phyloP scores from a whole-genome alignment of 2,329 filamentous ascomycete species.

The Bipolaris zeicola region DNA sequence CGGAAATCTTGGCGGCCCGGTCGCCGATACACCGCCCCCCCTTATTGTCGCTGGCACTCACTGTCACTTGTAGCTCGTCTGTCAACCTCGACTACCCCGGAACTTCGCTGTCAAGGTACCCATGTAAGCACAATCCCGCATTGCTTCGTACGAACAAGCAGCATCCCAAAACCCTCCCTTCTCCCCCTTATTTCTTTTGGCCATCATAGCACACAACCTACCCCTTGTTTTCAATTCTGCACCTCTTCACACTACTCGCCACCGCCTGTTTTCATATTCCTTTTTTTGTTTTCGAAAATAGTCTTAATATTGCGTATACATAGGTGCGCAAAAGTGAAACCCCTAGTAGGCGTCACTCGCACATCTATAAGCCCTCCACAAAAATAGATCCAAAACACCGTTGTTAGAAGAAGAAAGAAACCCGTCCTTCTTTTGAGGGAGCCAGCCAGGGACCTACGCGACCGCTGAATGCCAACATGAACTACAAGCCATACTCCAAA shows the following conservation, averaged over 20 bases:
- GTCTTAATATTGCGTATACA: slow-evolving; percentile 40
- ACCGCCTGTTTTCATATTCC: neutral
- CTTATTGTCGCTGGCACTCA: neutral
- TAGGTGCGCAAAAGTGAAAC: slow-evolving; percentile 17
- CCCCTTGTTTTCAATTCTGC: neutral
- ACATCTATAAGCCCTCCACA: neutral
- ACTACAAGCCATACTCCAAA: slow-evolving; percentile 19
- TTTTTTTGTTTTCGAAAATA: neutral
- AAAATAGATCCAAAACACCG: slow-evolving; percentile 22
- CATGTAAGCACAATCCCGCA: neutral
- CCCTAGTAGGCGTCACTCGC: slow-evolving; percentile 9
- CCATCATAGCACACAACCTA: neutral
- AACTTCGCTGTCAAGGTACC: neutral
- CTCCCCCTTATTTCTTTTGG: neutral
- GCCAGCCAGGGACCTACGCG: slow-evolving; percentile 17
- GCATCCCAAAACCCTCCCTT: neutral
- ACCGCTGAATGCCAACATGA: slow-evolving; percentile 23
- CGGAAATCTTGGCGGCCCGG: slow-evolving; percentile 7
- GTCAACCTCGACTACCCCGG: neutral
- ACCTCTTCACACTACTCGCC: neutral
- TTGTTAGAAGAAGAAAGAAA: slow-evolving; percentile 12
- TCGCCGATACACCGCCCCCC: slow-evolving; percentile 1
- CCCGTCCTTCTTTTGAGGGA: slow-evolving; percentile 31
- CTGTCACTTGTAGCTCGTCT: neutral
- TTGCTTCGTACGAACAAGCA: neutral